Base-by-base conservation (phyloP, 495 filamentous ascomycete genomes). In the Neurospora africana region DNA sequence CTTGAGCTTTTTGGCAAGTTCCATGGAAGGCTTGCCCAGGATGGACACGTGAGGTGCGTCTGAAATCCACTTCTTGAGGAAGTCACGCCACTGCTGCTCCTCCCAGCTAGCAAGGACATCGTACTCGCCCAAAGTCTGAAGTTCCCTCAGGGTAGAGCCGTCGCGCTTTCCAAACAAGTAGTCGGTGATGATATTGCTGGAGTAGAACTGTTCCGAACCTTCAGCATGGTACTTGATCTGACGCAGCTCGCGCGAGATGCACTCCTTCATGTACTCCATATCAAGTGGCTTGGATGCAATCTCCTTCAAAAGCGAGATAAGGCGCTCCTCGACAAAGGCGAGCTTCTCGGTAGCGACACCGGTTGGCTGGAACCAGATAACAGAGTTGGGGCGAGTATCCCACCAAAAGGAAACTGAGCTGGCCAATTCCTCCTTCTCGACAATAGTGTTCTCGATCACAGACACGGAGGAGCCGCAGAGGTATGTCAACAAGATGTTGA, bases 391-490 rank as follows among this genome's bases (percentile, higher is more conserved):
- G 43, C 93, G 89, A 40, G 87, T 82, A 69, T 97, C 93, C 61
- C 86, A 91, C 76, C 86, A 87, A 77, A 91, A 93, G 38, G 88
- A 87, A 9, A 98, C 88, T 4, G 88, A 91, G 82, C 94, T 97
- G 13, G 93, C 92, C 70, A 98, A 85, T 73, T 97, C 91, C 78
- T 98, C 94, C 76, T 91, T 94, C 76, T 99, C 96, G 11, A 99
- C 95, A 70, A 99, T 86, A 23, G 88, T 88, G 75, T 97, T 97
- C 73, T 98, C 95, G 21, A 99, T 83, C 17, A 98, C 84, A 2
- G 94, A 95, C 3, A 97, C 93, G 5, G 95, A 95, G 3, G 95
- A 98, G 17, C 94, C 95, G 70, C 91, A 91, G 23, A 99, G 86
- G 76, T 98, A 99, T 17, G 89, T 87, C 47, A 96, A 83, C 6